Evolutionary conservation across 257 asterid species (phyloP).

Genomic region (Fraxinus pennsylvanica): DNA sequence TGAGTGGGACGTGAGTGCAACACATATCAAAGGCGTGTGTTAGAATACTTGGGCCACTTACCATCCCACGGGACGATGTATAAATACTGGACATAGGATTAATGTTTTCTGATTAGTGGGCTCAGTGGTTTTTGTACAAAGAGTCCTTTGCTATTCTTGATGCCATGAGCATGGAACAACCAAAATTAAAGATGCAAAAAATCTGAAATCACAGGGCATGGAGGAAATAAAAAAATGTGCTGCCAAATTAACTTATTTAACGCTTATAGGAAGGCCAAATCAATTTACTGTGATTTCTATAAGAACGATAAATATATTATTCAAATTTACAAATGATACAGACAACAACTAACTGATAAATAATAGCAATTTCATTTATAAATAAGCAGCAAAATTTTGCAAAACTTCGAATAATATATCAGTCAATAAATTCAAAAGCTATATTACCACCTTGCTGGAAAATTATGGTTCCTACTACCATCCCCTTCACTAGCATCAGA

Average conservation of each 20-base stretch:
- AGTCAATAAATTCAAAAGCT: conserved; percentile 28
- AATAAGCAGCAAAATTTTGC: conserved; percentile 17
- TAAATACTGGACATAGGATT: background rate
- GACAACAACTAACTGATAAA: conserved; percentile 22
- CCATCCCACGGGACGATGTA: background rate
- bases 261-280: conserved; percentile 14
- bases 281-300: conserved; percentile 28
- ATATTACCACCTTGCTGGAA: conserved; percentile 43
- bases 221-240: conserved; percentile 4
- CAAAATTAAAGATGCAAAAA: background rate
- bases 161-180: background rate
- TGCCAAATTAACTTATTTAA: conserved; percentile 6
- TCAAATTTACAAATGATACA: conserved; percentile 34
- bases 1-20: background rate
- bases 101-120: background rate
- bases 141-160: background rate
- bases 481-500: conserved; percentile 53
- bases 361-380: conserved; percentile 29
- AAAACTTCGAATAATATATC: conserved; percentile 19
- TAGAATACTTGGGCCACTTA: background rate
- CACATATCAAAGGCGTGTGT: background rate
- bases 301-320: conserved; percentile 33
- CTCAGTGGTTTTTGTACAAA: background rate
- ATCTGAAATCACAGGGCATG: background rate
- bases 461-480: conserved; percentile 42